Base-by-base conservation (phyloP, 495 filamentous ascomycete species). In the Niebla homalea region DNA sequence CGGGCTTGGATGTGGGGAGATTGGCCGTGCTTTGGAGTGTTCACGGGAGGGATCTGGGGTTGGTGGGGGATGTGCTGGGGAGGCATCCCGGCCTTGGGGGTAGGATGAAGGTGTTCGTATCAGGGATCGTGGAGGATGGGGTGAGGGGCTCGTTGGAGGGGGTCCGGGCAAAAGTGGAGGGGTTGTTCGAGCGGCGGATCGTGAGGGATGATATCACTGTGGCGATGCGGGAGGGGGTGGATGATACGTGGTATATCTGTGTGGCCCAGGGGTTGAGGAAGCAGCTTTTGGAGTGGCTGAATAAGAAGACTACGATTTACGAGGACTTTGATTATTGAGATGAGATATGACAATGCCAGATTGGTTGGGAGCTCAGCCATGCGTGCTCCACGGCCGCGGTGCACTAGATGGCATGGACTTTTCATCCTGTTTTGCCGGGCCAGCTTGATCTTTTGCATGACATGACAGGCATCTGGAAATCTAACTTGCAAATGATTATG, bases 291-390 rank as follows among this genome's bases (percentile, higher is more conserved):
- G 67, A 62, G 16, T 89, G 85, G 85, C 61, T 87, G 46, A 64
- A 68, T 18, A 80, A 74, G 3, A 76, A 81, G 54, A 71, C 74
- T 12, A 70, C 81, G 29, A 53, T 80, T 18, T 80, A 74, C 63
- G 85, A 89, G 62, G 79, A 81, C 64, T 89, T 89, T 58, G 72
- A 75, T 42, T 89, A 80, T 63, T 86, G 58, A n/a, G n/a, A n/a
- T n/a, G n/a, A n/a, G n/a, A n/a, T n/a, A n/a, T n/a, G n/a, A n/a
- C n/a, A n/a, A n/a, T n/a, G n/a, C n/a, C n/a, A n/a, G n/a, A n/a
- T n/a, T n/a, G n/a, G n/a, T n/a, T n/a, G n/a, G n/a, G n/a, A n/a
- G n/a, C n/a, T n/a, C n/a, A n/a, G n/a, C n/a, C n/a, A n/a, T n/a
- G n/a, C n/a, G n/a, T n/a, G n/a, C n/a, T n/a, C n/a, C n/a, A n/a